phyloP scores from a whole-genome alignment of 192 early-diverging fungal species.

The Gamsiella multidivaricata region DNA sequence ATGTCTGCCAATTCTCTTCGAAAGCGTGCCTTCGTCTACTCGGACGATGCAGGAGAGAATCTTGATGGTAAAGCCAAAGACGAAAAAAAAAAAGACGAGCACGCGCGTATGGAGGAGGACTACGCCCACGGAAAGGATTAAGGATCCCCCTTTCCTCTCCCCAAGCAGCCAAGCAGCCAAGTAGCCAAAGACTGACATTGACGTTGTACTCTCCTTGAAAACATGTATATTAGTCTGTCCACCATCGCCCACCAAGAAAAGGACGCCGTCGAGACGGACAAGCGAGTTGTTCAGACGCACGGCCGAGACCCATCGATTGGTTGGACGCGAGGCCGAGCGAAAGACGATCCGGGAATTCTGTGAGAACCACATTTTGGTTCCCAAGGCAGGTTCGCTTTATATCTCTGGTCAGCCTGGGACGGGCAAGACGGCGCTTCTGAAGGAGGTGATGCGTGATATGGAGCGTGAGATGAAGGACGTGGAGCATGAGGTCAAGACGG shows the following conservation, averaged over 20 bases:
- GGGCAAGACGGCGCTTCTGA: slow-evolving; percentile 91
- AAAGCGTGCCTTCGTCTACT: slow-evolving; percentile 30
- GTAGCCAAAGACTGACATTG: background rate
- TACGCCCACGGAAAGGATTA: too few species aligned
- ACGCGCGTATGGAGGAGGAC: too few species aligned
- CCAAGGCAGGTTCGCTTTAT: slow-evolving; percentile 77
- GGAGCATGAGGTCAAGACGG: slow-evolving; percentile 64
- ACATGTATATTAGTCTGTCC: background rate
- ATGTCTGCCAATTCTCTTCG: slow-evolving; percentile 31
- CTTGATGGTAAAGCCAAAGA: slow-evolving; percentile 1
- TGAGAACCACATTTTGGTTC: slow-evolving; percentile 56
- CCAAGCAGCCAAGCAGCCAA: background rate
- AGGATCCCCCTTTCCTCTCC: background rate
- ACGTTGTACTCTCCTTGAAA: too few species aligned
- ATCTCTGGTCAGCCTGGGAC: slow-evolving; percentile 94
- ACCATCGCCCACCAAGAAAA: slow-evolving; percentile 25
- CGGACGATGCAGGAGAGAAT: slow-evolving; percentile 22
- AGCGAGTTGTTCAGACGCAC: slow-evolving; percentile 65
- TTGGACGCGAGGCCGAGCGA: slow-evolving; percentile 74
- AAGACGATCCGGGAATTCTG: slow-evolving; percentile 63
- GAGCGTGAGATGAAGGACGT: slow-evolving; percentile 41
- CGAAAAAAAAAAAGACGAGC: too few species aligned
- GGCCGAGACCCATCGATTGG: slow-evolving; percentile 66
- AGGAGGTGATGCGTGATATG: slow-evolving; percentile 63
- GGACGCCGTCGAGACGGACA: background rate